These are phyloP conservation scores for Chlorella sp. DNA, from an alignment of 139 green algal species.

Conservation along the genomic window DNA sequence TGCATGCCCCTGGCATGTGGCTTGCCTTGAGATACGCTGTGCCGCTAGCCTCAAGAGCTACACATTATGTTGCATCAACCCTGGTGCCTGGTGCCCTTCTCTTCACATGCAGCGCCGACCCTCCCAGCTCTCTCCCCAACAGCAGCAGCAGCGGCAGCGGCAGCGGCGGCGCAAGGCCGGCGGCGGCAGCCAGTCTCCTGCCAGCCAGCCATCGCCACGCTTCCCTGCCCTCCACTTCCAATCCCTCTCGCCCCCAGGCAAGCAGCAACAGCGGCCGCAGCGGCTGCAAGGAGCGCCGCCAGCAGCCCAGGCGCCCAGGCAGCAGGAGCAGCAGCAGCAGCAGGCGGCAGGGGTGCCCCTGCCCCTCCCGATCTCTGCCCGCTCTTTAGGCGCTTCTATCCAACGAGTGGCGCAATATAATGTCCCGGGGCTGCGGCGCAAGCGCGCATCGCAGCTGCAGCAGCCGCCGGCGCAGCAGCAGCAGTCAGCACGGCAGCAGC, in stretches of 20 bases:
- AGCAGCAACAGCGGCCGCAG: constrained; percentile 1
- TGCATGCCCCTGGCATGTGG: not conserved
- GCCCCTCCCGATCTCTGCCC: not conserved
- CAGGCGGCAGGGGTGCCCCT: not conserved
- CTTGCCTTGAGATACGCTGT: no score
- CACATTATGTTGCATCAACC: not conserved
- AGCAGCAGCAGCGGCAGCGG: not conserved
- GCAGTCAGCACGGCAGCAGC: not conserved
- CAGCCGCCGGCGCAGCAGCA: not conserved
- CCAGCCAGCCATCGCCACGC: not conserved
- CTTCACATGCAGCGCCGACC: not conserved
- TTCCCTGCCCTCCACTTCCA: not conserved
- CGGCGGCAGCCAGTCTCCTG: not conserved
- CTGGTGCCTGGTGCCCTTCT: not conserved
- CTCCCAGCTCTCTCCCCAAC: not conserved
- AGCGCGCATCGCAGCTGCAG: not conserved
- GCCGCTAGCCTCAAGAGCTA: no score
- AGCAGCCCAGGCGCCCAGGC: not conserved
- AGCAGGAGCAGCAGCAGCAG: constrained; percentile 8
- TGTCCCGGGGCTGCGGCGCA: constrained; percentile 22
- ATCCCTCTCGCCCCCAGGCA: constrained; percentile 1
- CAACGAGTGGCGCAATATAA: constrained; percentile 21
- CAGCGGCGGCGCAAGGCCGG: not conserved
- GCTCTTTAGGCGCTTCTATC: not conserved
- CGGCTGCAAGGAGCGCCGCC: not conserved